Conservation (phyloP, 345 rosid species). For the Conringia planisiliqua region DNA sequence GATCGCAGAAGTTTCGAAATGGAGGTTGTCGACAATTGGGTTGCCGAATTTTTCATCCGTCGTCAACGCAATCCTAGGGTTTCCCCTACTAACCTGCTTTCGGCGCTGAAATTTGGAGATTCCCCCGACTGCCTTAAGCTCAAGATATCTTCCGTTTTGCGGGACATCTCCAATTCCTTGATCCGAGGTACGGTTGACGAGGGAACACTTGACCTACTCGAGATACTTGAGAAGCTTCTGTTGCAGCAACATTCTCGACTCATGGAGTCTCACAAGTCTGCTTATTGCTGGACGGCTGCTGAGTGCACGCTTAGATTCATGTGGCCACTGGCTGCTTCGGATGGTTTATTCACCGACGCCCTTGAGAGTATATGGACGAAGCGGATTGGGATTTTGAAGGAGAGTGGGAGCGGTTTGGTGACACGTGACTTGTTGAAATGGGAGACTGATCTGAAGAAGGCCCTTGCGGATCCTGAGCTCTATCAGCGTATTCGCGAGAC, state of each 20-base stretch:
- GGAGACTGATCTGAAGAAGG: conserved; percentile 25
- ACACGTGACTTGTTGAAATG: conserved; percentile 22
- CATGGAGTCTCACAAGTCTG: conserved; percentile 45
- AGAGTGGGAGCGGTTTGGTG: conserved; percentile 41
- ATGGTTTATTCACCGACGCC: conserved; percentile 32
- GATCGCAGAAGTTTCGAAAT: neutral
- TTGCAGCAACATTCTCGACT: conserved; percentile 16
- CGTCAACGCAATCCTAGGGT: conserved; percentile 18
- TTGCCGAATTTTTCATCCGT: conserved; percentile 15
- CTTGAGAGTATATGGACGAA: conserved; percentile 56
- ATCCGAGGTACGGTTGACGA: conserved; percentile 22
- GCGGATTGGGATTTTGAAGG: conserved; percentile 35
- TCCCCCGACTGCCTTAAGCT: neutral
- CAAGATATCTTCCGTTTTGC: conserved; percentile 19
- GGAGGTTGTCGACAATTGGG: conserved; percentile 1
- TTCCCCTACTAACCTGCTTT: neutral
- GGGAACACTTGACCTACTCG: conserved; percentile 45
- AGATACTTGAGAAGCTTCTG: conserved; percentile 38
- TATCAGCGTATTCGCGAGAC: conserved; percentile 31
- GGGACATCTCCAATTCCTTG: conserved; percentile 16
- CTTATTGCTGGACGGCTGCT: conserved; percentile 53
- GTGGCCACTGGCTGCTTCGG: conserved; percentile 37
- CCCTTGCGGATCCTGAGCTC: conserved; percentile 19
- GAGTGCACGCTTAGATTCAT: conserved; percentile 51
- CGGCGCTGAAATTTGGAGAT: conserved; percentile 9